Base-by-base conservation (phyloP, 257 asterid genomes). In the Ophiorrhiza pumila region DNA sequence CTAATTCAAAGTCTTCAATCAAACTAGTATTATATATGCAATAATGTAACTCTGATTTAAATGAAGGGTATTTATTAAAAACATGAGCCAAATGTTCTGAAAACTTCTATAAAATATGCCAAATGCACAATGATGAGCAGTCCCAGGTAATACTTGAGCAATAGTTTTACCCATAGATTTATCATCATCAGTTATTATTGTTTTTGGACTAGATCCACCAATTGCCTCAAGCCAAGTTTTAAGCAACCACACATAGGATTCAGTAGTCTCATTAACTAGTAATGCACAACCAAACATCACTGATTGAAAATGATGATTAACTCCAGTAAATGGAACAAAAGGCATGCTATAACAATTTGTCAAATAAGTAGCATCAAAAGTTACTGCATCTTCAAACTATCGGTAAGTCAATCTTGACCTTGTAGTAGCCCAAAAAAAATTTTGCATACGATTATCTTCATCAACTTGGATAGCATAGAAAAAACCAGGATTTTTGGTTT, bases 401-500 rank as follows among this genome's bases (percentile, higher is more conserved):
- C 42, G 18, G 20, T 77, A 55, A 12, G 52, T 73, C 1, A 47
- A 58, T 25, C 50, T 71, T 9, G 42, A 62, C 18, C 66, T 42
- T 60, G 52, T 65, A 63, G 71, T 62, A 5, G 76, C 34, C 68
- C 63, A 77, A 7, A 77, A 71, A 23, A 63, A 43, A 71, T 77
- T 71, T 12, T 37, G 56, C 57, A 71, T 41, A 2, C 15, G 43
- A 22, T 49, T 9, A 20, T 70, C 65, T 12, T 57, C 58, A 52
- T 55, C 80, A 14, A 57, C 13, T 14, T 77, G 29, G 13, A 64
- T 63, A 20, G 11, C 14, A 63, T 42, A 43, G 10, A 71, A 71
- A 29, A 56, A 77, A 10, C 57, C 53, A 7, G 4, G 20, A 37
- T 58, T 58, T 46, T 23, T 58, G 13, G 20, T 17, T 61, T 75